Evolutionary conservation across 23 red algal species (phyloP).

Genomic region (Cyanidium caldarium): DNA sequence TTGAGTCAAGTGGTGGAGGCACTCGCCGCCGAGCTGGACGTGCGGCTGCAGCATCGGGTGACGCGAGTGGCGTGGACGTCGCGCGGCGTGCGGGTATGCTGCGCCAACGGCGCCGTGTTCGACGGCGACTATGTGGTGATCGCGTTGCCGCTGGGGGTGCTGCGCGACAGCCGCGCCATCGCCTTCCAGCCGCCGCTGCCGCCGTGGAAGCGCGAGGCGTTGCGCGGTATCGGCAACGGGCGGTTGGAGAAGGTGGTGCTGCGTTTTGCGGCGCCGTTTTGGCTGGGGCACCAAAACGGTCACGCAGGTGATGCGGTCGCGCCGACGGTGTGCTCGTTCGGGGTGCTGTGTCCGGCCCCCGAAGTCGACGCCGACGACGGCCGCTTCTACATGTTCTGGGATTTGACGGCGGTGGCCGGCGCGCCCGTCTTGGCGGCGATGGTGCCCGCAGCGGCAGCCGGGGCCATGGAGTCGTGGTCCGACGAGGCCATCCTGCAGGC

Average conservation of each 20-base stretch:
- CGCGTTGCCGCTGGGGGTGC: slow-evolving; percentile 57
- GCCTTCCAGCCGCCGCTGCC: slow-evolving; percentile 44
- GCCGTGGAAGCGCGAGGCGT: slow-evolving; percentile 37
- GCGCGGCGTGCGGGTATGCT: slow-evolving; percentile 4
- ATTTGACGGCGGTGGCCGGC: slow-evolving; percentile 26
- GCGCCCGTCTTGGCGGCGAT: slow-evolving; percentile 39
- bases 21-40: slow-evolving; percentile 29
- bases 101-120: slow-evolving; percentile 1
- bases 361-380: slow-evolving; percentile 26
- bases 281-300: slow-evolving; percentile 6
- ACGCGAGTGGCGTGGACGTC: slow-evolving; percentile 6
- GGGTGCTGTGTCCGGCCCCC: slow-evolving; percentile 32
- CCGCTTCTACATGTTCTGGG: slow-evolving; percentile 82
- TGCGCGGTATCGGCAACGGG: slow-evolving; percentile 61
- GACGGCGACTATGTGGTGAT: slow-evolving; percentile 50
- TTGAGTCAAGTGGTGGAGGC: slow-evolving; percentile 32
- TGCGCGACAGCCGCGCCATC: slow-evolving; percentile 29
- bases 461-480: slow-evolving; percentile 29
- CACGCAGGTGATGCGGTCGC: background rate
- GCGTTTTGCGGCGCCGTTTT: slow-evolving; percentile 42
- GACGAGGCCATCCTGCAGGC: slow-evolving; percentile 16
- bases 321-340: background rate
- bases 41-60: slow-evolving; percentile 15
- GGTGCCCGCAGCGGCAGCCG: slow-evolving; percentile 38
- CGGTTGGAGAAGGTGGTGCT: slow-evolving; percentile 79